These are phyloP conservation scores for Fusarium brevicatenulatum DNA, from an alignment of 2,329 filamentous ascomycete species.

Conservation along the genomic window DNA sequence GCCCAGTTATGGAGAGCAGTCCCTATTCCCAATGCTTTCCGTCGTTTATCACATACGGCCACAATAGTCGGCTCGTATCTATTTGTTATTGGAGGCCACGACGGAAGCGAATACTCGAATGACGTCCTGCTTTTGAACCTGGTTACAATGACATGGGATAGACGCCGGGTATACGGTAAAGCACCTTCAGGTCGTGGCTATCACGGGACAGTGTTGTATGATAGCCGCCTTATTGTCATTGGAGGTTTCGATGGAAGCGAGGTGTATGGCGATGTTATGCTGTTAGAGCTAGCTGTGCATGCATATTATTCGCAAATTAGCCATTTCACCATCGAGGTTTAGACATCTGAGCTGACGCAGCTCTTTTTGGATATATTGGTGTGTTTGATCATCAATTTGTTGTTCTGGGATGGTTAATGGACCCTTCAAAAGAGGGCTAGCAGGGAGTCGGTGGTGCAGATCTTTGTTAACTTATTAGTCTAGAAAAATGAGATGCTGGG, in stretches of 20 bases:
- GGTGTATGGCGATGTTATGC: conserved; percentile 74
- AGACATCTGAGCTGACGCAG: conserved; percentile 4
- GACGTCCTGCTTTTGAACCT: conserved; percentile 75
- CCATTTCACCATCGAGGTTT: conserved; percentile 76
- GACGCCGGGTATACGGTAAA: conserved; percentile 70
- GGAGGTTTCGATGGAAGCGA: conserved; percentile 75
- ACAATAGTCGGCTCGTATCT: conserved; percentile 76
- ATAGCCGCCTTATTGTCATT: conserved; percentile 71
- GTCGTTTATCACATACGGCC: conserved; percentile 73
- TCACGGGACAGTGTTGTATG: conserved; percentile 72
- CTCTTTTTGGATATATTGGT: conserved; percentile 14
- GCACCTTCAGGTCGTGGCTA: conserved; percentile 73
- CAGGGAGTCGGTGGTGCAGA: conserved; percentile 35
- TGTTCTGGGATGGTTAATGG: conserved; percentile 18
- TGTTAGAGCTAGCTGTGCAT: conserved; percentile 75
- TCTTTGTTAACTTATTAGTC: conserved; percentile 25
- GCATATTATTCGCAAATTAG: conserved; percentile 79
- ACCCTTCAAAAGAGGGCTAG: conserved; percentile 31
- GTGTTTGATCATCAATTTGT: conserved; percentile 26
- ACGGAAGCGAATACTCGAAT: conserved; percentile 75
- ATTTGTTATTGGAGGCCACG: conserved; percentile 76
- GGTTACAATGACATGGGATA: conserved; percentile 80
- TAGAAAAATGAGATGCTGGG: conserved; percentile 33
- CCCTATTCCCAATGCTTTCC: conserved; percentile 68
- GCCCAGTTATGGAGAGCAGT: conserved; percentile 68